Base-by-base conservation (phyloP, 768 basidiomycete genomes). In the Xerocomus potaroensis region DNA sequence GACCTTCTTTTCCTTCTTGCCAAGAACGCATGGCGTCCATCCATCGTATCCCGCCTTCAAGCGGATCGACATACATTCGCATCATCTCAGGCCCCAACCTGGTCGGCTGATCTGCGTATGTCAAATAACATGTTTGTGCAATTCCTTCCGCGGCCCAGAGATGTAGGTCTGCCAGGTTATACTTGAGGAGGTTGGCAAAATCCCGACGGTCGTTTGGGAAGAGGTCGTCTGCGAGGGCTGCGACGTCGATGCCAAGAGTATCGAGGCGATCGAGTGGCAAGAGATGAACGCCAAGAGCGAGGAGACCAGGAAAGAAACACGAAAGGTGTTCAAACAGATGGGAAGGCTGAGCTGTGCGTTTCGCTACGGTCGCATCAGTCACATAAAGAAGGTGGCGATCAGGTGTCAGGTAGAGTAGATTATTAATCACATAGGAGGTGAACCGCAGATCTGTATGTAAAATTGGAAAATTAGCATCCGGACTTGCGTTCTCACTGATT, bases 71-170 rank as follows among this genome's bases (percentile, higher is more conserved):
- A 4, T 59, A 10, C 56, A 65, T 57, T 23, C 31, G 45, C 23
- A 59, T 4, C 57, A 21, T 23, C 76, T 89, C 86, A 0, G 87
- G 81, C 3, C 78, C 83, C 30, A 90, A 63, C 0, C 87, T 85
- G 4, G 76, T 72, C 1, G 79, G 75, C 57, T 83, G 78, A 59
- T 89, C 87, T 0, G 81, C 83, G 57, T 88, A 89, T 33, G 75
- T 74, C 18, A 81, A 51, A 69, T 79, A 87, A 60, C 87, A 89
- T 1, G 80, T 83, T 58, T 84, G 76, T 21, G 83, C 81, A n/a
- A 90, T 68, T 4, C 85, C 86, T 56, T 87, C 75, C 0, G 87
- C 87, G 7, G 80, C 87, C 80, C 83, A 87, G 41, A 79, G 62
- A 59, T 88, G 86, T 14, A 83, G 50, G n/a, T 84, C 73, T 31